Evolutionary conservation across 305 asterid species (phyloP).

Genomic region (Fraxinus albicans): DNA sequence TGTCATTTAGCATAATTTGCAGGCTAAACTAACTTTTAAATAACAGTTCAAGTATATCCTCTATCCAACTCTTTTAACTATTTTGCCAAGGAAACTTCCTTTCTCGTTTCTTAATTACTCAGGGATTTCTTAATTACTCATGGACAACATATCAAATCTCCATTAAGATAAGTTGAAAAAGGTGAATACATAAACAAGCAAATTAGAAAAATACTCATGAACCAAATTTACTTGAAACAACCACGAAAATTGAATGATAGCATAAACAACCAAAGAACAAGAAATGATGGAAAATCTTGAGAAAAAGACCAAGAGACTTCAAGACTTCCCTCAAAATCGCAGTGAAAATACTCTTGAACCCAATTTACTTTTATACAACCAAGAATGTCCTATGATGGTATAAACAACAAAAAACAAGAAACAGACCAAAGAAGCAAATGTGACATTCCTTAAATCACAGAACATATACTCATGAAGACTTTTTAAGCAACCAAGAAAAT

Average conservation of each 20-base stretch:
- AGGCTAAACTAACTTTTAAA: conserved; percentile 1
- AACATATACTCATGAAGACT: background rate
- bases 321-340: background rate
- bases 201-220: background rate
- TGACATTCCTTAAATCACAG: conserved; percentile 16
- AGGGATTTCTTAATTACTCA: background rate
- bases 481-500: background rate
- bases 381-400: background rate
- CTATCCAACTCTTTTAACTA: background rate
- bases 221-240: background rate
- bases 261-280: background rate
- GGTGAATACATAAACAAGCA: background rate
- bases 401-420: background rate
- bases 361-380: background rate
- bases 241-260: background rate
- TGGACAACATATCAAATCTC: background rate
- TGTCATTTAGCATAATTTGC: background rate
- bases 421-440: conserved; percentile 93
- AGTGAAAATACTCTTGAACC: background rate
- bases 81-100: background rate
- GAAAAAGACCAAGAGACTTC: background rate
- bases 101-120: background rate
- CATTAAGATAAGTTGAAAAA: background rate
- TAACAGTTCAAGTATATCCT: background rate
- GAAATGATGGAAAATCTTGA: background rate